These are phyloP conservation scores for Spathaspora sp. DNA, from an alignment of 1,139 yeast genomes.

Conservation along the genomic window DNA sequence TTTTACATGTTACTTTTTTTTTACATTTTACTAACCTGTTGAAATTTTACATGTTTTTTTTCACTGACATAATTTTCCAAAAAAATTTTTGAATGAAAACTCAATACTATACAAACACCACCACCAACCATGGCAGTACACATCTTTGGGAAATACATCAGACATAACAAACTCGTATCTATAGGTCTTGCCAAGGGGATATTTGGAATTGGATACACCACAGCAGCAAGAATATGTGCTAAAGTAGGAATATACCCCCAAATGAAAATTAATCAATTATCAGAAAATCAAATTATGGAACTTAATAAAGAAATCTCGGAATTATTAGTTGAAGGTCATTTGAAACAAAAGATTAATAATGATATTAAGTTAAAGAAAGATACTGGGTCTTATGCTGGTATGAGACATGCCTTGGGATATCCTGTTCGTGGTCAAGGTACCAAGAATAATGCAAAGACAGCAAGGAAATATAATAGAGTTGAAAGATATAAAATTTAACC, in stretches of 20 bases:
- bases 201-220: constrained; percentile 77
- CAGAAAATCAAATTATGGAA: constrained; percentile 84
- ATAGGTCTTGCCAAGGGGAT: constrained; percentile 79
- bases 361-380: constrained; percentile 79
- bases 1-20: background rate
- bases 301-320: constrained; percentile 84
- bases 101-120: background rate
- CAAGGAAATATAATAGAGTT: constrained; percentile 76
- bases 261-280: constrained; percentile 91
- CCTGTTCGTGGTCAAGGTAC: constrained; percentile 97
- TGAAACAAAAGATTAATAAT: constrained; percentile 72
- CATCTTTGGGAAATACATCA: constrained; percentile 71
- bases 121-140: constrained; percentile 61
- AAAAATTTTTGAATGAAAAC: background rate
- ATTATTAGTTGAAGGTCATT: constrained; percentile 81
- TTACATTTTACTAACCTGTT: background rate
- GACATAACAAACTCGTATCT: constrained; percentile 46
- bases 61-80: background rate
- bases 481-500: constrained; percentile 45
- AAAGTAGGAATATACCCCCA: constrained; percentile 87
- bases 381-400: constrained; percentile 85
- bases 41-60: background rate
- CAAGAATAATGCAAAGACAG: constrained; percentile 85
- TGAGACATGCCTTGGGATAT: constrained; percentile 82
- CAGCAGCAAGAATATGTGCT: constrained; percentile 81